These are phyloP conservation scores for Diphasiastrum complanatum DNA, from an alignment of 83 land plant species.

Conservation along the genomic window DNA sequence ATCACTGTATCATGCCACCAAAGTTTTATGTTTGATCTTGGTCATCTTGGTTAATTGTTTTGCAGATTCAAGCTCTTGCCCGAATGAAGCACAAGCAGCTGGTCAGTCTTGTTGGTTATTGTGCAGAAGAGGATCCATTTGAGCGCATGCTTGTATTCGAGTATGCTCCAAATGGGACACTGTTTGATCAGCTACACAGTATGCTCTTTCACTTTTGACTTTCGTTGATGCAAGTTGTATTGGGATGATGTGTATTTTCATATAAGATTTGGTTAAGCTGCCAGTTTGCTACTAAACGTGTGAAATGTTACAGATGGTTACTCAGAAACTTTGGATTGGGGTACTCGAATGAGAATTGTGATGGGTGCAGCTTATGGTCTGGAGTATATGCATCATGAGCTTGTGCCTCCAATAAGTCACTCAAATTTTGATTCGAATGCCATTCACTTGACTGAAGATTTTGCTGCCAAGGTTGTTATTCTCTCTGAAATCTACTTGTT, in stretches of 20 bases:
- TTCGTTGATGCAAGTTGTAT: neutral
- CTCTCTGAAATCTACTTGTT: neutral
- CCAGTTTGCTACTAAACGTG: constrained; percentile 7
- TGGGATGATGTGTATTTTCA: neutral
- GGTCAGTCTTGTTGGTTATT: constrained; percentile 82
- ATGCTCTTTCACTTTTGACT: constrained; percentile 15
- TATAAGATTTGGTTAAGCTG: neutral
- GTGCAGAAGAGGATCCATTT: constrained; percentile 80
- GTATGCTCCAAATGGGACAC: constrained; percentile 81
- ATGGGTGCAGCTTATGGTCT: constrained; percentile 87
- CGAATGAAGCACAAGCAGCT: constrained; percentile 82
- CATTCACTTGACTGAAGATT: constrained; percentile 70
- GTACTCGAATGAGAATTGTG: constrained; percentile 58
- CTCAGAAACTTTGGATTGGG: constrained; percentile 82
- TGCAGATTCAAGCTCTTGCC: constrained; percentile 59
- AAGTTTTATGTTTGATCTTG: neutral
- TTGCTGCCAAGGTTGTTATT: constrained; percentile 68
- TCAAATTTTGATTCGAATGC: constrained; percentile 36
- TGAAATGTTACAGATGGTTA: constrained; percentile 48
- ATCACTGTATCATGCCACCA: neutral
- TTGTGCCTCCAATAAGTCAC: constrained; percentile 67
- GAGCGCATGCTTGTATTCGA: constrained; percentile 81
- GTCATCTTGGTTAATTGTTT: neutral
- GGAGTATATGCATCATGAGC: constrained; percentile 83
- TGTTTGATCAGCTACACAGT: constrained; percentile 82